Base-by-base conservation (phyloP, 768 basidiomycete genomes). In the Tylopilus plumbeoviolaceoides region DNA sequence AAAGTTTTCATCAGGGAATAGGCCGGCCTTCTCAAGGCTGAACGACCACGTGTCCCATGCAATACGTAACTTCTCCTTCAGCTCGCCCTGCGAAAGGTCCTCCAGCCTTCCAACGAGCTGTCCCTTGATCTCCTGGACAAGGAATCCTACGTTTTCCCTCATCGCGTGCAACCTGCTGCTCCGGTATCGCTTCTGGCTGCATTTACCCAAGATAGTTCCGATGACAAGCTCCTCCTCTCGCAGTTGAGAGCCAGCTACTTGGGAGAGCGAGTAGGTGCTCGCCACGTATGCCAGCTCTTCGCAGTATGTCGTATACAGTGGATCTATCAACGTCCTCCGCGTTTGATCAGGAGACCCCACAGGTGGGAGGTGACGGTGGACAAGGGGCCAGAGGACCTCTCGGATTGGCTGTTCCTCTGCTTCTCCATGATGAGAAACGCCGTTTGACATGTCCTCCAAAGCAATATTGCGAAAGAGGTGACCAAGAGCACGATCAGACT, bases 201-300 rank as follows among this genome's bases (percentile, higher is more conserved):
- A 88, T 53, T 83, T 83, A 2, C 82, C 85, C 42, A 89, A 68
- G 51, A 92, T 92, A 0, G 84, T 83, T 18, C 88, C 89, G 28
- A 83, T 69, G 1, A 89, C 84, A 21, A 90, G 75, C 60, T 92
- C 90, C 46, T 85, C 84, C 62, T 92, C 90, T 7, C 74, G 66
- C 31, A 92, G 73, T 28, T 76, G 76, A 8, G 73, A 73, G 9
- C 78, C 81, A 1, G 82, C 75, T 9, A 73, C 69, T 48, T 78
- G 76, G 9, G 85, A 80, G 10, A 91, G 67, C 0, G 83, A 80
- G 62, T 89, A 87, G 0, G 84, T 85, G 15, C 75, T 69, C 54
- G 83, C 80, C 49, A 89, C 85, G 64, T 89, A 91, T 15, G 74
- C 68, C 54, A 92, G 72, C 65, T 92, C 87, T 53, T 82, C 78